Percentiles rank a stretch among this genome's conserved stretches.
These are phyloP conservation scores for Alnus glutinosa DNA, from an alignment of 306 rosid species.

Conservation along the genomic window DNA sequence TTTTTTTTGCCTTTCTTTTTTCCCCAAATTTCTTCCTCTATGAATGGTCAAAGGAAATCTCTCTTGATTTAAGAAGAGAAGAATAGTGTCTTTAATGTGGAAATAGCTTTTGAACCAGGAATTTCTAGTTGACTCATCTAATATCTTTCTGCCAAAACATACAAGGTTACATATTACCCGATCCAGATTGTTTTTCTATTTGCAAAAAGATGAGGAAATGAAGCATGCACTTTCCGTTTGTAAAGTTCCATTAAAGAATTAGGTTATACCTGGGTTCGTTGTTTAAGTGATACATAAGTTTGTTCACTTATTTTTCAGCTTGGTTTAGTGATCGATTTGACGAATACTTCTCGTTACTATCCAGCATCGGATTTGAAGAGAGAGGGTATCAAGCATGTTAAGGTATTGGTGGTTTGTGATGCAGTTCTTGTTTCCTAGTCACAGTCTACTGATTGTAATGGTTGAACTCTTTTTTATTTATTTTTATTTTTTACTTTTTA, in stretches of 20 bases:
- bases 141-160: background rate
- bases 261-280: background rate
- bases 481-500: background rate
- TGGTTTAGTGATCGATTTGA: conserved; percentile 96
- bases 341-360: conserved; percentile 90
- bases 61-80: background rate
- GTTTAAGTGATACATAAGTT: conserved; percentile 11
- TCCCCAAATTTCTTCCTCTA: background rate
- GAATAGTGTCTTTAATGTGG: background rate
- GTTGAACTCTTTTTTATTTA: conserved; percentile 5
- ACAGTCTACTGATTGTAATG: conserved; percentile 7
- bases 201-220: background rate
- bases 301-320: conserved; percentile 66
- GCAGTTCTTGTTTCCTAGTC: conserved; percentile 22
- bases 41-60: background rate
- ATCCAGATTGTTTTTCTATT: background rate
- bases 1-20: background rate
- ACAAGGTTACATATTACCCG: background rate
- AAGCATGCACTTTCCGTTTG: background rate
- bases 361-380: conserved; percentile 75
- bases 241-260: background rate
- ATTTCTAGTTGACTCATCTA: background rate
- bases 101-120: background rate
- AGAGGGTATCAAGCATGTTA: conserved; percentile 95
- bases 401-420: conserved; percentile 52